Evolutionary conservation across 176 grass and related monocot species (phyloP).

Genomic region (Raddia guianensis): DNA sequence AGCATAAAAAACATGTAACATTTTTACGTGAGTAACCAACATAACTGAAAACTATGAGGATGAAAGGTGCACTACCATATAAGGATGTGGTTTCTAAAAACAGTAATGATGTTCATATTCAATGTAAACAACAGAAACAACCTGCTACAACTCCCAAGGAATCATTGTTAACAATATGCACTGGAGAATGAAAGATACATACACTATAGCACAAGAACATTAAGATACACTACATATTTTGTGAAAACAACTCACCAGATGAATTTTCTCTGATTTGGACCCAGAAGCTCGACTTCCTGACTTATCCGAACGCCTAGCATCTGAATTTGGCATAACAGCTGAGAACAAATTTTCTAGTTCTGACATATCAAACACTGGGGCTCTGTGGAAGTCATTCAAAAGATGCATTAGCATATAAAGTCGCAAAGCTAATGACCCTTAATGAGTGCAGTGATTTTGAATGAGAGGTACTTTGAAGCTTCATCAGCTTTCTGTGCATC

Average conservation of each 20-base stretch:
- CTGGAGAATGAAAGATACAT: slow-evolving; percentile 24
- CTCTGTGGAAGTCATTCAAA: slow-evolving; percentile 49
- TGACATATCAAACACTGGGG: slow-evolving; percentile 94
- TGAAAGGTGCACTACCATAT: not conserved
- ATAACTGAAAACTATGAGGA: slow-evolving; percentile 9
- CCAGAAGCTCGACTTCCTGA: slow-evolving; percentile 60
- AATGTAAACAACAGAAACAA: not conserved
- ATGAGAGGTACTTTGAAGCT: slow-evolving; percentile 55
- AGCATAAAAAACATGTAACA: not conserved
- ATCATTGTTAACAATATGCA: slow-evolving; percentile 19
- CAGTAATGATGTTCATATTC: slow-evolving; percentile 8
- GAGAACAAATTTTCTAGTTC: slow-evolving; percentile 98
- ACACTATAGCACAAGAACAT: not conserved
- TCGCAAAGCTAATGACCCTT: slow-evolving; percentile 18
- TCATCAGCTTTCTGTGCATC: slow-evolving; percentile 82
- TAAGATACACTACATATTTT: slow-evolving; percentile 8
- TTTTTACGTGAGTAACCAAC: not conserved
- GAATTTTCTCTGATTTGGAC: slow-evolving; percentile 88
- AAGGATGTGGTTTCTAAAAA: not conserved
- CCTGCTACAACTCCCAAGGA: slow-evolving; percentile 12
- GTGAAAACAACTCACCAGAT: slow-evolving; percentile 67
- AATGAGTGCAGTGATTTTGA: slow-evolving; percentile 17
- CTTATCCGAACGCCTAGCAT: slow-evolving; percentile 69
- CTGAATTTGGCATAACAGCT: slow-evolving; percentile 67
- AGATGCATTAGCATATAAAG: slow-evolving; percentile 44